These are phyloP conservation scores for Telfairia occidentalis DNA, from an alignment of 331 rosid genomes.

Conservation along the genomic window DNA sequence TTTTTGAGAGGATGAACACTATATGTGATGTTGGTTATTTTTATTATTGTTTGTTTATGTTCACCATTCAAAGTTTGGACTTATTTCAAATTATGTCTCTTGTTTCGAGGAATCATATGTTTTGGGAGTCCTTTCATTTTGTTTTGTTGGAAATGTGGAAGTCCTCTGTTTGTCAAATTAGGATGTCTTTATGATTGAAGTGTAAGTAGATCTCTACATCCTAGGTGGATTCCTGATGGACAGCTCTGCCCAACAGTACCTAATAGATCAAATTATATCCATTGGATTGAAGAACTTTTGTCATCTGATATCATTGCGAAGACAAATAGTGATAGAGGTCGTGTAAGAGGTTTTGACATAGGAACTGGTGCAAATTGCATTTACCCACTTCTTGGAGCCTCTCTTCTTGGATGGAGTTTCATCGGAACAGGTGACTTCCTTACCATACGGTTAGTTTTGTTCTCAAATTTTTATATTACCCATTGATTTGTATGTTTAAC, in stretches of 20 bases:
- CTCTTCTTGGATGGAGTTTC: slow-evolving; percentile 66
- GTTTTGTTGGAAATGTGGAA: neutral
- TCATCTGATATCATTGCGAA: slow-evolving; percentile 42
- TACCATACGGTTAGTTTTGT: neutral
- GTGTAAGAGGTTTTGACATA: slow-evolving; percentile 66
- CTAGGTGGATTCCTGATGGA: slow-evolving; percentile 88
- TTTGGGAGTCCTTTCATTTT: neutral
- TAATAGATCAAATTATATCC: slow-evolving; percentile 80
- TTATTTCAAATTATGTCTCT: neutral
- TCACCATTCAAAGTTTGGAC: neutral
- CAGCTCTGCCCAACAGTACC: slow-evolving; percentile 84
- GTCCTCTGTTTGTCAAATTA: neutral
- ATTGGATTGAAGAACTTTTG: slow-evolving; percentile 70
- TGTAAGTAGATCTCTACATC: slow-evolving; percentile 12
- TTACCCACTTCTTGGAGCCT: slow-evolving; percentile 77
- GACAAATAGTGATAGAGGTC: slow-evolving; percentile 9
- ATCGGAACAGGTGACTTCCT: slow-evolving; percentile 62
- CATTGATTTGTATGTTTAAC: neutral
- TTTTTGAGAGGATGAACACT: neutral
- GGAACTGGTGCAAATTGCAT: slow-evolving; percentile 88
- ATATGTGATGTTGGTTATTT: neutral
- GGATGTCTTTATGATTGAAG: neutral
- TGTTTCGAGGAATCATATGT: neutral
- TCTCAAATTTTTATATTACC: neutral
- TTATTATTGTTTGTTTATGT: neutral